Percentiles rank a stretch among this genome's conserved stretches.
These are phyloP conservation scores for Peziza echinospora DNA, from an alignment of 495 filamentous ascomycete species.

Conservation along the genomic window DNA sequence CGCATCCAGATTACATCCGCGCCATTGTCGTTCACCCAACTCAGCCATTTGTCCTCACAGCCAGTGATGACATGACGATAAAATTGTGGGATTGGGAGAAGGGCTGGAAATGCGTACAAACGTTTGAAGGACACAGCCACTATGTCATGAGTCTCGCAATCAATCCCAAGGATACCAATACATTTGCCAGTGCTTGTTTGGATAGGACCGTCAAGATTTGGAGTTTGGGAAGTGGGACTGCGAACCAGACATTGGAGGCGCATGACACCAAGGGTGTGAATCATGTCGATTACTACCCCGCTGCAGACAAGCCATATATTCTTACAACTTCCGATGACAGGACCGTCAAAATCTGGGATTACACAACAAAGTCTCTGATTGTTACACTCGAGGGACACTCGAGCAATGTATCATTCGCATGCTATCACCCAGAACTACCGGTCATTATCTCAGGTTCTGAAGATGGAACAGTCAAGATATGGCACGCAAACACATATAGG, in stretches of 20 bases:
- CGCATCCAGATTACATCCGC: constrained; percentile 96
- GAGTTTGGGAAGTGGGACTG: constrained; percentile 62
- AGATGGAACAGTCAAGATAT: constrained; percentile 93
- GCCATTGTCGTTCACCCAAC: constrained; percentile 94
- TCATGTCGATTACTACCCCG: constrained; percentile 92
- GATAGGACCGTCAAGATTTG: constrained; percentile 97
- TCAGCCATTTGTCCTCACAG: constrained; percentile 87
- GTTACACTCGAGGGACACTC: constrained; percentile 93
- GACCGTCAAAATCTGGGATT: constrained; percentile 88
- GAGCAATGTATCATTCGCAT: constrained; percentile 96
- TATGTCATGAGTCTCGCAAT: constrained; percentile 99
- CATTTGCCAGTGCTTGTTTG: constrained; percentile 89
- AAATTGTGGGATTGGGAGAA: constrained; percentile 99
- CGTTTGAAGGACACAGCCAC: constrained; percentile 95
- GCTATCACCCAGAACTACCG: constrained; percentile 90
- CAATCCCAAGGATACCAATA: constrained; percentile 97
- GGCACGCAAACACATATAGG: constrained; percentile 93
- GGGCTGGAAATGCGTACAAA: constrained; percentile 91
- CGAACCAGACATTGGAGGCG: constrained; percentile 90
- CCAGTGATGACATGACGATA: constrained; percentile 98
- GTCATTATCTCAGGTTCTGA: constrained; percentile 98
- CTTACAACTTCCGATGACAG: constrained; percentile 84
- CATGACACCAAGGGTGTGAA: constrained; percentile 98
- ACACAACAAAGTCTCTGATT: constrained; percentile 92
- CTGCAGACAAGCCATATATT: constrained; percentile 88